Evolutionary conservation across 164 flowering plant genomes (phyloP), one percentile per base, ranked within the genome.

Genomic region (Vitis amurensis): DNA sequence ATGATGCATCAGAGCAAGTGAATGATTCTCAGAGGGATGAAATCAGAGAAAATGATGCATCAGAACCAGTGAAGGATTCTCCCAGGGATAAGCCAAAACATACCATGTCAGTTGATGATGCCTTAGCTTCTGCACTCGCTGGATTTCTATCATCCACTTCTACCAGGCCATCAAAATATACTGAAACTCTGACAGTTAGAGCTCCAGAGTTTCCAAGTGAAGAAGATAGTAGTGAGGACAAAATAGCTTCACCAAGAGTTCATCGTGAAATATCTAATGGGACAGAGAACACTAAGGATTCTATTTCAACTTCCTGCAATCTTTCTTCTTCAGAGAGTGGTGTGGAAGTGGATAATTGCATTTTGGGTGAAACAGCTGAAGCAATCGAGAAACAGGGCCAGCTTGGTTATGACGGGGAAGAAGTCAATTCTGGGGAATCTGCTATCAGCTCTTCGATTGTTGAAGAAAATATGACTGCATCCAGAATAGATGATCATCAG

Each of bases 71-170:
- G 48, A 64, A 31, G 11, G 84, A 70, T 60, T 62, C 78, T 64
- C 47, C 71, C 1, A 19, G 55, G 15, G 73, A 70, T 31, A 72
- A 76, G 59, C 81, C 73, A 52, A 83, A 74, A 79, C 69, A 69
- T 59, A 48, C 82, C 66, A 10, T 80, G 61, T 87, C 97, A 49
- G 81, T 95, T 70, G 91, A 91, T 84, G 92, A 83, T 75, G 97
- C 97, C 70, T 73, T 92, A 70, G 96, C 96, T 69, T 84, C 87
- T 52, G 93, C 97, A 6, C 91, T 95, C 67, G 77, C 88, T 61
- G 88, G 88, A 48, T 86, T 93, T 55, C 52, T 87, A 57, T 61
- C 85, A 50, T 77, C 88, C 56, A 49, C 84, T 57, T 72, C 79
- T 27, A 16, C 30, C 15, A 74, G 68, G 50, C 68, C 72, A 60